These are phyloP conservation scores for Craterostigma plantagineum DNA, from an alignment of 257 asterid genomes.

Conservation along the genomic window DNA sequence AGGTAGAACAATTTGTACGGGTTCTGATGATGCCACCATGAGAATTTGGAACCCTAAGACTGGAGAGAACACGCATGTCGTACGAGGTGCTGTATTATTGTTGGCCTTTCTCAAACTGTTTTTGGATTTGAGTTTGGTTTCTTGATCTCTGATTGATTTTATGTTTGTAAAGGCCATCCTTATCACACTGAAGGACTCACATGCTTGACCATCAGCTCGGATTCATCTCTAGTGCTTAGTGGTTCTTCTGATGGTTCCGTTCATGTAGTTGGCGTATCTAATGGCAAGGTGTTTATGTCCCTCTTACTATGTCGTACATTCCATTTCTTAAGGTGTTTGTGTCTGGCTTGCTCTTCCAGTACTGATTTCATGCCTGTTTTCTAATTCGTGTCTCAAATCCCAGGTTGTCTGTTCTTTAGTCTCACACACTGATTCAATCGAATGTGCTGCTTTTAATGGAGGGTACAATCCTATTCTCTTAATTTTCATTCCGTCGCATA, in stretches of 20 bases:
- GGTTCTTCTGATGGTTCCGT: slow-evolving; percentile 68
- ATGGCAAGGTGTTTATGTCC: slow-evolving; percentile 71
- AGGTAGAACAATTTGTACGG: slow-evolving; percentile 72
- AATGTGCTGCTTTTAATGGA: slow-evolving; percentile 62
- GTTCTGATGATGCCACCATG: slow-evolving; percentile 88
- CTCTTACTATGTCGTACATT: too few species aligned
- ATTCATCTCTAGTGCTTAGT: slow-evolving; percentile 61
- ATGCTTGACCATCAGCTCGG: slow-evolving; percentile 63
- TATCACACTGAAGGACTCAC: slow-evolving; percentile 77
- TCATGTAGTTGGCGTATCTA: slow-evolving; percentile 57
- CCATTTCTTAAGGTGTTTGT: too few species aligned
- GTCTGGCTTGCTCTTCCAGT: too few species aligned
- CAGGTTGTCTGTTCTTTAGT: slow-evolving; percentile 71
- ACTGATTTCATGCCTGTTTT: too few species aligned
- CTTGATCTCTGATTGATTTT: too few species aligned
- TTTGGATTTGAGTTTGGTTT: too few species aligned
- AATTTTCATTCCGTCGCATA: not conserved
- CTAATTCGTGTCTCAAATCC: too few species aligned
- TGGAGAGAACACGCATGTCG: slow-evolving; percentile 47
- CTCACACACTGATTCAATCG: slow-evolving; percentile 71
- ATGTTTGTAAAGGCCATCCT: too few species aligned
- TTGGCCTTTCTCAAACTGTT: not conserved
- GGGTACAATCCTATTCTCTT: slow-evolving; percentile 25
- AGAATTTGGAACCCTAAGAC: slow-evolving; percentile 79
- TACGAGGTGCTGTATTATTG: slow-evolving; percentile 26